These are phyloP conservation scores for Hordeum marinum DNA, from an alignment of 176 grass and related monocot species.

Conservation along the genomic window DNA sequence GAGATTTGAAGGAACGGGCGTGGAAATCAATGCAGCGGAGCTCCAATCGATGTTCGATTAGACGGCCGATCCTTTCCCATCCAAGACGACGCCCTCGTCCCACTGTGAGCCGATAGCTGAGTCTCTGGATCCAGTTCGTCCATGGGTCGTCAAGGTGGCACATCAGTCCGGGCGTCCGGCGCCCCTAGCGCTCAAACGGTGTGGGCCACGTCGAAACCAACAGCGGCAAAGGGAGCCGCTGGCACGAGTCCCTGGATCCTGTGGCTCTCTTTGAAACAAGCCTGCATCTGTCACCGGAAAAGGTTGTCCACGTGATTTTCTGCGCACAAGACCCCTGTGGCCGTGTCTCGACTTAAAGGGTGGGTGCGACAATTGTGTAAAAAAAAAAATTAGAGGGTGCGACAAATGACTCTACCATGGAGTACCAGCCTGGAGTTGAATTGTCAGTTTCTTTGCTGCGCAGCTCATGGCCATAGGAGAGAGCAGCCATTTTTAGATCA, in stretches of 20 bases:
- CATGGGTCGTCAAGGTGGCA: neutral
- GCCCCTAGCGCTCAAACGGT: neutral
- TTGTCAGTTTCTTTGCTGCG: neutral
- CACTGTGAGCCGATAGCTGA: conserved; percentile 10
- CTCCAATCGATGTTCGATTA: neutral
- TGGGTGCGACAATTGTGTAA: neutral
- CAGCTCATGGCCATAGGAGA: too few species aligned
- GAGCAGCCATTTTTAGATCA: neutral
- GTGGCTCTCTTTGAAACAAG: conserved; percentile 17
- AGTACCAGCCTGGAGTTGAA: neutral
- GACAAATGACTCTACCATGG: too few species aligned
- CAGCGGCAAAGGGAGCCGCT: neutral
- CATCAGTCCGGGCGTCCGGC: neutral
- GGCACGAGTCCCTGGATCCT: conserved; percentile 2
- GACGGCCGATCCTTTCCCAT: neutral
- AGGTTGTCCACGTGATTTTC: neutral
- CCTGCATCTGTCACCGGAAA: neutral
- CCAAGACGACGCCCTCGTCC: conserved; percentile 21
- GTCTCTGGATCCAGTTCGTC: conserved; percentile 4
- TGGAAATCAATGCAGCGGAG: neutral
- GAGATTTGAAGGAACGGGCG: neutral
- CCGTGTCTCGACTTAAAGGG: neutral
- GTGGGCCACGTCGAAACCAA: neutral
- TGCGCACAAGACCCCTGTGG: neutral
- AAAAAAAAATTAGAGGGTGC: too few species aligned